Evolutionary conservation across 768 basidiomycete species (phyloP).

Genomic region (Tricholoma furcatifolium): DNA sequence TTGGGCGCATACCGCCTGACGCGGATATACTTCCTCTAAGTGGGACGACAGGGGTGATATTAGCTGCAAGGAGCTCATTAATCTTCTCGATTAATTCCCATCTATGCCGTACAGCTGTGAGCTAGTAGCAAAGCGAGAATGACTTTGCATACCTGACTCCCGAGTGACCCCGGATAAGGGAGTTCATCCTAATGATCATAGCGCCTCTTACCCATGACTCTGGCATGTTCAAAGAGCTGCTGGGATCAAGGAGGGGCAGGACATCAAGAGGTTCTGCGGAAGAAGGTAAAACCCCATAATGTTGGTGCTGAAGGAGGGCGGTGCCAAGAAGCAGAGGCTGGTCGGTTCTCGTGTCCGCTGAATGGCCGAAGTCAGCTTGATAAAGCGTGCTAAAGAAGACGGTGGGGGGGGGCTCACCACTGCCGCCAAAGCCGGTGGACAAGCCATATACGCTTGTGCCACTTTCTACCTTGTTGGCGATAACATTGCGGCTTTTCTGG

Average conservation of each 20-base stretch:
- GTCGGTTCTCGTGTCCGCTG: slow-evolving; percentile 75
- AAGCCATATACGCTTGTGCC: slow-evolving; percentile 80
- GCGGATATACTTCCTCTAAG: slow-evolving; percentile 77
- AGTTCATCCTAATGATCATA: slow-evolving; percentile 79
- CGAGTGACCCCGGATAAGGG: slow-evolving; percentile 78
- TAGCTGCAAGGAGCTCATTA: slow-evolving; percentile 55
- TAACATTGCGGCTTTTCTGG: slow-evolving; percentile 61
- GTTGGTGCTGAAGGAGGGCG: slow-evolving; percentile 74
- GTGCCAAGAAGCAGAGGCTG: slow-evolving; percentile 60
- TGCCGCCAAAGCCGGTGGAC: slow-evolving; percentile 78
- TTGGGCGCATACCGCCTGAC: slow-evolving; percentile 56
- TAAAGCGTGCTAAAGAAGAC: neutral
- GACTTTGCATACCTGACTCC: slow-evolving; percentile 51
- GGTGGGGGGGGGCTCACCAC: slow-evolving; percentile 38
- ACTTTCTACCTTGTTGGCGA: slow-evolving; percentile 63
- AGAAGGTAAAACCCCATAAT: slow-evolving; percentile 63
- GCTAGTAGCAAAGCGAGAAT: neutral
- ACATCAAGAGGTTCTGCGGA: slow-evolving; percentile 42
- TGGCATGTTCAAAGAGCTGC: slow-evolving; percentile 72
- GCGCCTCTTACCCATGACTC: slow-evolving; percentile 85
- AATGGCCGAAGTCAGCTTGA: slow-evolving; percentile 6
- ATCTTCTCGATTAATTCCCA: slow-evolving; percentile 78
- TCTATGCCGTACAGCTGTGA: slow-evolving; percentile 20
- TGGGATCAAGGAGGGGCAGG: slow-evolving; percentile 69
- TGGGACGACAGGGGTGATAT: slow-evolving; percentile 76